A percentile compares a stretch with the other conserved stretches of the same genome.
These are phyloP conservation scores for Vitis rotundifolia DNA, from an alignment of 164 flowering plant genomes.

Conservation along the genomic window DNA sequence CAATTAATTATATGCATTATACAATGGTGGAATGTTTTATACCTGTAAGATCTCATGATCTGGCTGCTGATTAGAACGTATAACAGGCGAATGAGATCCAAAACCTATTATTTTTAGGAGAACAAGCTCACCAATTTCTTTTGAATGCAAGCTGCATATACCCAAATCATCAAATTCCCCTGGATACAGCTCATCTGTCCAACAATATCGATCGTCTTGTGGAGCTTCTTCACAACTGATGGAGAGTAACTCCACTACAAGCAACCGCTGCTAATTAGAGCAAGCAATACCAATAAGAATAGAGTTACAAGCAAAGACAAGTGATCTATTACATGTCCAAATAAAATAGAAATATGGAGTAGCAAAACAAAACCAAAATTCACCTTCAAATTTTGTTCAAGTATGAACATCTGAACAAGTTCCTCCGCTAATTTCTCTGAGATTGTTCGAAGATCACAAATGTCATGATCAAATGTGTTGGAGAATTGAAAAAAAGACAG, in stretches of 20 bases:
- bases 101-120: too few species aligned
- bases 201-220: conserved; percentile 25
- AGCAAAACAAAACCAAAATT: background rate
- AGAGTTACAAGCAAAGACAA: background rate
- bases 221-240: conserved; percentile 28
- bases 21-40: background rate
- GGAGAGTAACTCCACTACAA: conserved; percentile 56
- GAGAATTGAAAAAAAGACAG: too few species aligned
- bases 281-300: background rate
- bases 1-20: too few species aligned
- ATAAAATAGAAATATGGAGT: background rate
- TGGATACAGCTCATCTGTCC: conserved; percentile 72
- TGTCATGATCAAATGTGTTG: background rate
- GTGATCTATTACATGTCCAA: background rate
- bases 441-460: conserved; percentile 12
- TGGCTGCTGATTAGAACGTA: conserved; percentile 28
- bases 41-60: conserved; percentile 63
- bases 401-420: conserved; percentile 62
- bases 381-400: conserved; percentile 73
- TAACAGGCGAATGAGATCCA: conserved; percentile 15
- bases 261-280: conserved; percentile 55
- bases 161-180: conserved; percentile 70
- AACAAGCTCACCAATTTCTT: conserved; percentile 36
- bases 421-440: conserved; percentile 72
- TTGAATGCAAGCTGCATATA: conserved; percentile 37